Evolutionary conservation across 2,329 filamentous ascomycete species (phyloP).

Genomic region (Cladorrhinum sp.): DNA sequence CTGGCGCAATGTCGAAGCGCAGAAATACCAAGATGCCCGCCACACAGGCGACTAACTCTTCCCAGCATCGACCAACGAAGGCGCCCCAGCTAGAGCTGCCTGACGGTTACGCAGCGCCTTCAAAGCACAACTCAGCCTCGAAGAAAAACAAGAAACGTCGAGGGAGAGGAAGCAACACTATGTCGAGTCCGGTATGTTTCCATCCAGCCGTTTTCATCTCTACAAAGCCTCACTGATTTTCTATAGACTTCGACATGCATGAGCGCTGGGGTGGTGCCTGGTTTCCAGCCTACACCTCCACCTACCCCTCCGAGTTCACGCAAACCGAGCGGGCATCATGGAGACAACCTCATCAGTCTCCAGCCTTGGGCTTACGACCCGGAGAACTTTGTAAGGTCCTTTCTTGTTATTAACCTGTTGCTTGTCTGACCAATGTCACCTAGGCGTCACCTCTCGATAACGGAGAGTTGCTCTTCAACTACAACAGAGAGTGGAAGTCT

Average conservation of each 20-base stretch:
- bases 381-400: neutral
- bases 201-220: too few relatives aligned
- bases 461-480: neutral
- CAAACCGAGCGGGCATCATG: neutral
- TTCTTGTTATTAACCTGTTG: neutral
- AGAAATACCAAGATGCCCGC: neutral
- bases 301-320: neutral
- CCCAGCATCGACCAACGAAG: neutral
- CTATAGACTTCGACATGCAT: neutral
- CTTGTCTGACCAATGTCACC: neutral
- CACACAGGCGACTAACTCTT: neutral
- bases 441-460: neutral
- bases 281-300: neutral
- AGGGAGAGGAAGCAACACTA: neutral
- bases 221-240: too few relatives aligned
- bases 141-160: neutral
- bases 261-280: neutral
- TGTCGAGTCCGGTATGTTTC: too few relatives aligned
- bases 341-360: neutral
- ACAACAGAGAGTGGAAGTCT: constrained; percentile 5
- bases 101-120: neutral
- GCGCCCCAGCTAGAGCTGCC: constrained; percentile 2
- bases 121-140: neutral
- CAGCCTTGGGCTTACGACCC: constrained; percentile 6
- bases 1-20: neutral